phyloP scores from a whole-genome alignment of 2,329 filamentous ascomycete species.

The Pestalotiopsis sp. region DNA sequence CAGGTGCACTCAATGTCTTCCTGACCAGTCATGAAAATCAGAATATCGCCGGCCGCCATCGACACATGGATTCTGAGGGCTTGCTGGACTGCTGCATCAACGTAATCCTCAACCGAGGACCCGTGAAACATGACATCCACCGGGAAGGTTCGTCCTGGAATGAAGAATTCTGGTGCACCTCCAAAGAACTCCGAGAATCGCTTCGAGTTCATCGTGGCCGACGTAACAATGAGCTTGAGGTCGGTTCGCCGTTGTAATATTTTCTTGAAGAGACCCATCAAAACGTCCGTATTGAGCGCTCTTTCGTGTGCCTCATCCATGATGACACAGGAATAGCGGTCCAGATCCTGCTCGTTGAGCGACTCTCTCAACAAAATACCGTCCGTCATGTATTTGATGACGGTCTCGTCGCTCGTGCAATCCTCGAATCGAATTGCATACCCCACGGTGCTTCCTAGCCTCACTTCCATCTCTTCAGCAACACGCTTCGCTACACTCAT shows the following conservation, averaged over 20 bases:
- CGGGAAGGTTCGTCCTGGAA: conserved; percentile 93
- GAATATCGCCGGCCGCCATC: conserved; percentile 88
- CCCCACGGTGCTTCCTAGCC: conserved; percentile 83
- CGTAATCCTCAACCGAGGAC: conserved; percentile 95
- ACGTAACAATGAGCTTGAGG: conserved; percentile 95
- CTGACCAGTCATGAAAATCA: conserved; percentile 99
- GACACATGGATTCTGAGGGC: conserved; percentile 95
- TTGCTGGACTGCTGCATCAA: conserved; percentile 95
- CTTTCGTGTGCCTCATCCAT: conserved; percentile 99
- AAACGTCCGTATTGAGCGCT: conserved; percentile 92
- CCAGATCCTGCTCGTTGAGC: conserved; percentile 87
- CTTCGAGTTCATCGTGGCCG: conserved; percentile 97
- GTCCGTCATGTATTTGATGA: conserved; percentile 99
- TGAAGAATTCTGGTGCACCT: conserved; percentile 93
- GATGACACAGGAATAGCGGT: conserved; percentile 97
- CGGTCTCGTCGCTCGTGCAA: conserved; percentile 91
- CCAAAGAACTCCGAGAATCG: conserved; percentile 96
- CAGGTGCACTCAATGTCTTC: conserved; percentile 98
- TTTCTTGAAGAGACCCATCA: conserved; percentile 98
- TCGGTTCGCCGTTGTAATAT: conserved; percentile 87
- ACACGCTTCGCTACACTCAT: conserved; percentile 99
- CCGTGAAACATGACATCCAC: conserved; percentile 96
- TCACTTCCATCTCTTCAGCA: conserved; percentile 96
- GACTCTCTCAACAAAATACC: conserved; percentile 93
- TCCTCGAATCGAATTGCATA: conserved; percentile 99